A percentile compares a stretch with the other conserved stretches of the same genome.
These are phyloP conservation scores for Capsella rubella DNA, from an alignment of 441 rosid genomes.

Conservation along the genomic window DNA sequence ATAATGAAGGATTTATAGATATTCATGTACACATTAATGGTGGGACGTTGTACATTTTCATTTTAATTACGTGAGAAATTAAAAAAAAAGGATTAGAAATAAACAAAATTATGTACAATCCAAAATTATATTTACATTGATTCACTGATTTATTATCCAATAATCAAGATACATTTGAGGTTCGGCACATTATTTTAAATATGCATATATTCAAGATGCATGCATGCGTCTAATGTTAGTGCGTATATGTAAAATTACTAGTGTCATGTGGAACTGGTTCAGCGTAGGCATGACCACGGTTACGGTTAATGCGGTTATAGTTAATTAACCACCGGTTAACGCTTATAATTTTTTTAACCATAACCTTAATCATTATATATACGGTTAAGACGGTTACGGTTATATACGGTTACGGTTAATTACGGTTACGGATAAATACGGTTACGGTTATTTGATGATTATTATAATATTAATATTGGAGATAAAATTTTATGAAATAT, in stretches of 20 bases:
- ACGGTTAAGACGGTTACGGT: too few relatives aligned
- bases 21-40: not conserved
- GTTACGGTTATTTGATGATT: too few relatives aligned
- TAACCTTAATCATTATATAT: too few relatives aligned
- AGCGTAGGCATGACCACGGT: too few relatives aligned
- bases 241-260: not conserved
- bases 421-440: too few relatives aligned
- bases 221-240: slow-evolving; percentile 15
- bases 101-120: not conserved
- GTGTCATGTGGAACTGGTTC: slow-evolving; percentile 3
- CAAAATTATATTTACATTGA: not conserved
- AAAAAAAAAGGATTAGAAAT: not conserved
- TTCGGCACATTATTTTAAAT: slow-evolving; percentile 6
- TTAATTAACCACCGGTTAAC: too few relatives aligned
- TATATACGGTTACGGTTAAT: too few relatives aligned
- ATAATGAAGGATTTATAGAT: not conserved
- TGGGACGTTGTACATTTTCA: not conserved
- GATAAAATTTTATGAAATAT: too few relatives aligned
- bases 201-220: slow-evolving; percentile 9
- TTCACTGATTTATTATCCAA: not conserved
- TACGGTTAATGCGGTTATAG: too few relatives aligned
- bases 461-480: too few relatives aligned
- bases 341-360: too few relatives aligned
- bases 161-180: not conserved
- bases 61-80: not conserved